Base-by-base conservation (phyloP, 1,139 yeast species). In the Debaryomycetaceae sp. region DNA sequence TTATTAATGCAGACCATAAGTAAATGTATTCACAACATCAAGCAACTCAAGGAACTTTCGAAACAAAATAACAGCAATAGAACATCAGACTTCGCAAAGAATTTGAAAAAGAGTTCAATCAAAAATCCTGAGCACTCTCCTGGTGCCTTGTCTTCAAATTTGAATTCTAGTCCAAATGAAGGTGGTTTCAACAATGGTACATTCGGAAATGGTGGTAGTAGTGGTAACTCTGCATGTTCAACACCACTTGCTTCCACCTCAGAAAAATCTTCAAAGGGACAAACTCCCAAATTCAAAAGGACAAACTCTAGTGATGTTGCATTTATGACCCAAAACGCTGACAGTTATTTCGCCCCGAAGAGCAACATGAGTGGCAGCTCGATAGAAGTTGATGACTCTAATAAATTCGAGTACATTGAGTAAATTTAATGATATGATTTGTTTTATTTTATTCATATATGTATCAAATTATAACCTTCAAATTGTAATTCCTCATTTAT, bases 1-100 rank as follows among this genome's bases (percentile, higher is more conserved):
- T 69, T 87, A 50, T 71, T 87, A 57, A 83, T 87, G 63, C 96
- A 87, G 65, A 87, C 96, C 4, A 87, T 87, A 49, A 83, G 84
- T 55, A 87, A 87, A 62, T 86, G 95, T 57, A 87, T 87, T 39
- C 93, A 84, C 62, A 81, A 81, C 54, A 78, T 81, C 55, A 77
- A 73, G 54, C 84, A 79, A 54, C 63, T 80, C 55, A 78, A 79
- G 53, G 83, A 79, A 53, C 65, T 80, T 41, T 75, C 82, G 6
- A 75, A 72, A 54, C 78, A 74, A 44, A 73, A 72, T 48, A 73
- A 70, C 52, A 72, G 67, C 56, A 71, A 70, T 47, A 61, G 80
- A 37, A 67, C 75, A 1, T 69, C 80, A 2, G 72, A 70, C 44
- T 75, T 78, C 53, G 80, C 82, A 4, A 72, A 69, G 54, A 72